Base-by-base conservation (phyloP, 371 early-diverging fungal genomes). In the Mucor ambiguus region DNA sequence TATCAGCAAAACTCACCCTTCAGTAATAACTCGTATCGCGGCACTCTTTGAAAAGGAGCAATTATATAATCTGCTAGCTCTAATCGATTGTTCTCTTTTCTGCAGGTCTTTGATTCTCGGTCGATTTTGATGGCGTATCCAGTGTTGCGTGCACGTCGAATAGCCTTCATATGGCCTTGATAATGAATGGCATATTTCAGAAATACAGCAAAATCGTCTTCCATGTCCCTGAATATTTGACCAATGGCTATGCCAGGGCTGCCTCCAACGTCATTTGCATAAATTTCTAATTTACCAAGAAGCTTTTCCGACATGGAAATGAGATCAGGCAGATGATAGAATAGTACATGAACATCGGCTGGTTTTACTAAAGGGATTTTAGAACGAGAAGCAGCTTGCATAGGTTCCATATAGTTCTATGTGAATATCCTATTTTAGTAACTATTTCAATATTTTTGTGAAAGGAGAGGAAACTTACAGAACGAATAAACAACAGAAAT, bases 111-210 rank as follows among this genome's bases (percentile, higher is more conserved):
- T 22, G n/a, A 38, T n/a, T 54, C 78, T 58, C 66, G 72, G 46
- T 81, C 73, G 56, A 81, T 79, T 28, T 77, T 81, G 10, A 70
- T 38, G 38, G 75, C 72, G 20, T 73, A 58, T 9, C 66, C 68
- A 54, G 73, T 77, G 32, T 65, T 74, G 30, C 78, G 76, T 35
- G 79, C 79, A 12, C 70, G 66, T 24, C 75, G 69, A 35, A 82
- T 77, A 0, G 66, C 28, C 63, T 79, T 82, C 20, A 66, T 61
- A 63, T 79, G 67, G 46, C 68, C 26, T 60, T 73, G 71, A 61
- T 79, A 82, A 64, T 82, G 80, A 10, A 78, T 61, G 20, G 82
- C 73, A 63, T 82, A 79, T 69, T 78, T 77, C 18, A 79, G 32
- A 73, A 78, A 82, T 22, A 74, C 71, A 10, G 66, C 76, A 46